Evolutionary conservation across 1,139 yeast species (phyloP).

Genomic region (Magnusiomyces tetraspermus): DNA sequence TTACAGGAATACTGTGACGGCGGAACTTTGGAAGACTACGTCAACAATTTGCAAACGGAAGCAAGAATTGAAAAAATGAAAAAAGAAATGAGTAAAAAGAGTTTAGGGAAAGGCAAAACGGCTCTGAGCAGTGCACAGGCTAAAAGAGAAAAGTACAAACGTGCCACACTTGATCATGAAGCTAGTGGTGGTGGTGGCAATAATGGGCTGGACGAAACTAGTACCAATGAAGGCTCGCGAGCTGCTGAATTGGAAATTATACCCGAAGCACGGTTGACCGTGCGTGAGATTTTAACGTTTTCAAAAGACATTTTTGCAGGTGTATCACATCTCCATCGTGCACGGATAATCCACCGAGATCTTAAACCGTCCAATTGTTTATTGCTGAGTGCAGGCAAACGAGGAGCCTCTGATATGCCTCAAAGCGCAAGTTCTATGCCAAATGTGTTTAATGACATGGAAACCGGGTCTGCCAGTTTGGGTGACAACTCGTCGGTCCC

Average conservation of each 20-base stretch:
- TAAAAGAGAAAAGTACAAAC: background rate
- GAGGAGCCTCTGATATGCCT: background rate
- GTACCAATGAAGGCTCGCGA: background rate
- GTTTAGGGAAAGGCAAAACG: background rate
- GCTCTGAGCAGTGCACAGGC: background rate
- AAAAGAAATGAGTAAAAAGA: background rate
- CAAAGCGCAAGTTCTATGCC: background rate
- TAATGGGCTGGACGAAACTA: background rate
- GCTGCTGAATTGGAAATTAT: constrained; percentile 14
- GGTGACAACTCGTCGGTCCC: background rate
- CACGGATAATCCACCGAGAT: constrained; percentile 76
- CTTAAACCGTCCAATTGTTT: constrained; percentile 83
- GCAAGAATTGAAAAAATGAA: background rate
- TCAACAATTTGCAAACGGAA: constrained; percentile 24
- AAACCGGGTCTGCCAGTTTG: background rate
- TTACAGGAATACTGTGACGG: constrained; percentile 83
- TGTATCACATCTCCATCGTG: constrained; percentile 57
- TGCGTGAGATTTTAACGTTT: constrained; percentile 51
- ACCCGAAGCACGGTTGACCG: constrained; percentile 23
- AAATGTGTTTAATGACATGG: background rate
- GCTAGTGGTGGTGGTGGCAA: background rate
- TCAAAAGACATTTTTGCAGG: constrained; percentile 62
- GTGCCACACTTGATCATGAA: background rate
- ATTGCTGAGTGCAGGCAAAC: constrained; percentile 33
- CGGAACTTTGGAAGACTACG: constrained; percentile 70